phyloP scores from a whole-genome alignment of 2,329 filamentous ascomycete genomes.

The Cryphonectria japonica region DNA sequence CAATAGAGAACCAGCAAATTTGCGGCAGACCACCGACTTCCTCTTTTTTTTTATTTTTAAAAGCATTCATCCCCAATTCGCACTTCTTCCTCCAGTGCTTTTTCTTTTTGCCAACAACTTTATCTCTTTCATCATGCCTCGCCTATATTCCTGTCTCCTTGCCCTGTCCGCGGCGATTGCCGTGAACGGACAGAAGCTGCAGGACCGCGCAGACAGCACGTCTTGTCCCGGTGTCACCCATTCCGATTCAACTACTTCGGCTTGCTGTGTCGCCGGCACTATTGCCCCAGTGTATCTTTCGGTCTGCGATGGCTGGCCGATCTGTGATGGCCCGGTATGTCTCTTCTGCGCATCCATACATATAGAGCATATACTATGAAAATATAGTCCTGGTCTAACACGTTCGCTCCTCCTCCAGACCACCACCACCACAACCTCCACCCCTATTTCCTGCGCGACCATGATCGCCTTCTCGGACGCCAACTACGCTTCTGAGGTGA shows the following conservation, averaged over 20 bases:
- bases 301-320: constrained; percentile 17
- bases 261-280: constrained; percentile 11
- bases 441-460: constrained; percentile 7
- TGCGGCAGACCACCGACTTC: not conserved
- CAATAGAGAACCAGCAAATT: not conserved
- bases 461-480: constrained; percentile 9
- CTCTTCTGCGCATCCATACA: not conserved
- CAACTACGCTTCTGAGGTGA: constrained; percentile 11
- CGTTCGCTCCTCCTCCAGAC: not conserved
- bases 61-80: not conserved
- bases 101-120: not conserved
- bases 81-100: not conserved
- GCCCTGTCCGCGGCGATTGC: not conserved
- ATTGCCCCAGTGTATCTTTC: constrained; percentile 7
- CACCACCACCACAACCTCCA: constrained; percentile 4
- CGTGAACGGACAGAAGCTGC: not conserved
- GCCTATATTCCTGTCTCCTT: constrained; percentile 1
- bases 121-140: constrained; percentile 1
- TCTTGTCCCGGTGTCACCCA: not conserved
- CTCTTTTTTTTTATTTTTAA: not conserved
- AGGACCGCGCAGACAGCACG: not conserved
- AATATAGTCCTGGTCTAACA: not conserved
- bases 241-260: not conserved
- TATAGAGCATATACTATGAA: not conserved
- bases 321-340: constrained; percentile 14